Base-by-base conservation (phyloP, 768 basidiomycete species). In the Dioszegia crocea region DNA sequence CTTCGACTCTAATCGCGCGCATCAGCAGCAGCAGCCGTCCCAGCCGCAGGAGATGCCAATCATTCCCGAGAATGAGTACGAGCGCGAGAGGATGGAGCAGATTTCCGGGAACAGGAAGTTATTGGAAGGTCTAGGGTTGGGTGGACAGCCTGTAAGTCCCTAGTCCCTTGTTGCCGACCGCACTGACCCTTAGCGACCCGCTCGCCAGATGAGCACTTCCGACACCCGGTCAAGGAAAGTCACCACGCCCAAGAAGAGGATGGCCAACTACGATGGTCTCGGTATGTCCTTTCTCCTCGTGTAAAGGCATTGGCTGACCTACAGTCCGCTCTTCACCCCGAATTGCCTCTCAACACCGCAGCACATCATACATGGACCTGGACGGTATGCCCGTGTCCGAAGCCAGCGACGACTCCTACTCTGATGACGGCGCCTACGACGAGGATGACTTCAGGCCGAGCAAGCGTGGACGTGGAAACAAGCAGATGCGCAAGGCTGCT, bases 361-460 rank as follows among this genome's bases (percentile, higher is more conserved):
- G 49, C 26, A 64, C 70, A 26, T 75, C 76, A 0, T 77, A 75
- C 46, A 72, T 71, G 39, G 65, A 73, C 38, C 61, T 74, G 27
- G 72, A 74, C 48, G 75, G 61, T 46, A 57, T 56, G 17, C 39
- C 54, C 4, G 60, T 31, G 10, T 47, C 56, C 26, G 63, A 59
- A 17, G 43, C 49, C 19, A 62, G 59, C 39, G 68, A 67, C 43
- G 67, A 65, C 19, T 59, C 58, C 43, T 44, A 38, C 40, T 39
- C 33, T n/a, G 57, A 59, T 30, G 48, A 59, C 5, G 57, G 17
- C 16, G 56, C 56, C 8, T 70, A 70, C 2, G 72, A 72, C 12
- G 76, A 77, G 44, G 75, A 74, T 17, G 74, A 75, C 9, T 77
- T 71, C 52, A 47, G 69, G 16, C 69, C 67, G 16, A 14, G 40